Base-by-base conservation (phyloP, 2,329 filamentous ascomycete genomes). In the Domatiomyces globalis region DNA sequence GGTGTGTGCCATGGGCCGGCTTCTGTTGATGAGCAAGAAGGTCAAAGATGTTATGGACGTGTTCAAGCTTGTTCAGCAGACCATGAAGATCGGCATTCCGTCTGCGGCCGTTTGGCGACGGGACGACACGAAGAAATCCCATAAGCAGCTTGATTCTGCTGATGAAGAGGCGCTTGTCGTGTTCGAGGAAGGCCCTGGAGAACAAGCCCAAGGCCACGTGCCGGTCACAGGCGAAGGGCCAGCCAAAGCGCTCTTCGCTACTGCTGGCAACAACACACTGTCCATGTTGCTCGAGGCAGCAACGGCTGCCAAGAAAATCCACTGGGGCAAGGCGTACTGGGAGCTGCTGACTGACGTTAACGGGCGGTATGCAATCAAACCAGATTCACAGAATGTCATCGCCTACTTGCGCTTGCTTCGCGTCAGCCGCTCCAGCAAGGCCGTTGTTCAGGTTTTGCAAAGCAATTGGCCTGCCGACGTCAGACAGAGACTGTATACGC, bases 261-360 rank as follows among this genome's bases (percentile, higher is more conserved):
- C 59, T 12, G 73, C 78, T 0, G 67, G 68, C n/a, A 77, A 75
- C 54, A 72, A 72, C 54, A 76, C 73, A 0, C 75, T 98, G 1
- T 83, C 83, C 1, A 66, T 94, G 45, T 63, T 94, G 18, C 66
- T 94, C 43, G 71, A 79, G 45, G 76, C 82, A 5, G 78, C 87
- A 49, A 69, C 74, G 10, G 73, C 77, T 29, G 75, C 81, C 29
- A 75, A 77, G 49, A 74, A 78, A 49, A 78, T 79, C 6, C 74
- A 76, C 12, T 67, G 77, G n/a, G 84, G 80, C n/a, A 68, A 76
- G 49, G 74, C 74, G 29, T 96, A 95, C 51, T 96, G 89, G 89
- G 71, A 83, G 17, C 63, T 83, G 5, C 70, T 95, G 52, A 85
- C 83, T 5, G 65, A 72, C 1, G 67, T 61, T 0, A 54, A 62